Evolutionary conservation across 805 yeast genomes (phyloP), one percentile per base, ranked within the genome.

Genomic region (Candida ovalis): DNA sequence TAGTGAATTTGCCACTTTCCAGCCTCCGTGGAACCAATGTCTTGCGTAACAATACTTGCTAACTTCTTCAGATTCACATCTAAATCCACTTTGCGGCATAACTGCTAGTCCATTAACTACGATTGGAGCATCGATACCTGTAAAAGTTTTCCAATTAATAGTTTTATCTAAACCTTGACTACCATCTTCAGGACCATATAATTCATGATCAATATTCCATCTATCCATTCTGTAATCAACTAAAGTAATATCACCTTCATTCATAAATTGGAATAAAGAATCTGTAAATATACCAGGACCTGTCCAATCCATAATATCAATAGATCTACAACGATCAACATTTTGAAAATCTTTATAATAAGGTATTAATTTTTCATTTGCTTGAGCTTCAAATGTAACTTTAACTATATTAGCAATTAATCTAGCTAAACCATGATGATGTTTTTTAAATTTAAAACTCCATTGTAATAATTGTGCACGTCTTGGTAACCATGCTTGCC

Each of bases 351-450:
- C 44, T 4, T 48, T 66, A 37, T 45, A 55, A 10, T 30, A 44
- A 5, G 50, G 43, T 21, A 35, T 41, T 6, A 50, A 43, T 25
- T 66, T 60, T 1, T 67, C 68, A 2, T 65, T 58, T 25, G 59
- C 53, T 38, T 69, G 66, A 41, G 76, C 59, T 19, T 70, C 61
- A 40, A 74, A 59, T 3, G 81, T 75, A 33, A 59, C 55, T 37
- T 73, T 75, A 1, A 76, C 76, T 47, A 79, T 77, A 36, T 62
- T 64, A 8, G 77, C 69, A 35, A 79, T 74, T 36, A 76, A 55
- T 48, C 71, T 74, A n/a, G 80, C 71, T 51, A 77, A 67, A 7
- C 77, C 61, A 1, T 83, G 84, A 60, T 79, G 84, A n/a, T 80
- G 77, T 10, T 75, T 77, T 53, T 74, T 76, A 21, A 78, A 69